Percentiles rank a stretch among this genome's conserved stretches.
Conservation (phyloP, 805 yeast species). For the Peterozyma toletana region DNA sequence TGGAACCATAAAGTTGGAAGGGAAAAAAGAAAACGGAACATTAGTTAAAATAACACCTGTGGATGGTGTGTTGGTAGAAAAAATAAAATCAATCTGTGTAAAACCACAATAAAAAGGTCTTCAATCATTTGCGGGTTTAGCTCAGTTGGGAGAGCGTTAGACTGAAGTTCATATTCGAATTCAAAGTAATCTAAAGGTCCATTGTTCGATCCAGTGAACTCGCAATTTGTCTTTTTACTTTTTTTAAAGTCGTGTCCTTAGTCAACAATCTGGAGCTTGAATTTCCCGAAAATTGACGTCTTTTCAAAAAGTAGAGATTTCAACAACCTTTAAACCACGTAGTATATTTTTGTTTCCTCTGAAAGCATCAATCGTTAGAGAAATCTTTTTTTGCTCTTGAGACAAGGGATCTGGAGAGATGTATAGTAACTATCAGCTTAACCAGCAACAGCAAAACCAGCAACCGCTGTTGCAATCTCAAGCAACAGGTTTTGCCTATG, state of each 20-base stretch:
- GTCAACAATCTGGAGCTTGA: no score
- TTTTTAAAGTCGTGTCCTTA: not conserved
- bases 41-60: no score
- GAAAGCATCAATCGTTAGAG: not conserved
- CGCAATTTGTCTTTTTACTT: not conserved
- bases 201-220: not conserved
- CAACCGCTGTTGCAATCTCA: constrained; percentile 17
- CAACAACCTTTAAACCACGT: not conserved
- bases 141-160: not conserved
- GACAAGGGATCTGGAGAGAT: not conserved
- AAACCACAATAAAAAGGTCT: no score
- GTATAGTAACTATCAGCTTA: constrained; percentile 13
- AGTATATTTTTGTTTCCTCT: not conserved
- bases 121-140: not conserved
- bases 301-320: not conserved
- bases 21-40: no score
- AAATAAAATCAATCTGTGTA: no score
- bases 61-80: no score
- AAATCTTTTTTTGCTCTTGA: not conserved
- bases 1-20: no score
- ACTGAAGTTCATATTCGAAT: not conserved
- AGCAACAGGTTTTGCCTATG: constrained; percentile 20
- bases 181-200: not conserved
- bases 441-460: constrained; percentile 12
- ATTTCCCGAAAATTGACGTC: no score